Evolutionary conservation across 176 grass and related monocot species (phyloP).

Genomic region (Thinopyrum elongatum): DNA sequence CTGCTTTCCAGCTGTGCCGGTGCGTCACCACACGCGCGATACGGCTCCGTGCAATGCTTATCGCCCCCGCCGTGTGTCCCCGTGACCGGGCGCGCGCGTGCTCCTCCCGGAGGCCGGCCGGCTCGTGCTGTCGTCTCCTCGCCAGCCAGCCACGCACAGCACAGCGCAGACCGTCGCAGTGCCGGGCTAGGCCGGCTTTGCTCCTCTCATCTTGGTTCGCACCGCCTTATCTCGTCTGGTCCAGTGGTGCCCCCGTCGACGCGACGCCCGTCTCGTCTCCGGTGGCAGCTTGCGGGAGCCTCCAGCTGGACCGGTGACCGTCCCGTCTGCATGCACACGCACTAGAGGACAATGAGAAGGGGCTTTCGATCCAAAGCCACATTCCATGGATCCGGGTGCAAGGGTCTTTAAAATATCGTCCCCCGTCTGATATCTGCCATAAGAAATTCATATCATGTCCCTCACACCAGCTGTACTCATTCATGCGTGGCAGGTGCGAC

Average conservation of each 20-base stretch:
- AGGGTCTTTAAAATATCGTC: not conserved
- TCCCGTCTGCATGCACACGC: not conserved
- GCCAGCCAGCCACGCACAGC: too few species aligned
- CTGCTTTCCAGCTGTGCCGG: not conserved
- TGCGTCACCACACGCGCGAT: not conserved
- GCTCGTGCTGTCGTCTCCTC: conserved; percentile 18
- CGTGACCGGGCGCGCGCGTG: not conserved
- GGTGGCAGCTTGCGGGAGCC: too few species aligned
- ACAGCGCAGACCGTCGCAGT: too few species aligned
- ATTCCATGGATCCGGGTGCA: not conserved
- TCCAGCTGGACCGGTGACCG: not conserved
- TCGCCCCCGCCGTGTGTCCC: too few species aligned
- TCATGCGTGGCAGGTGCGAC: not conserved
- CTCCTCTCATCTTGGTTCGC: too few species aligned
- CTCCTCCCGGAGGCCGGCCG: not conserved
- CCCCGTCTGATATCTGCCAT: not conserved
- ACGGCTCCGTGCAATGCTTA: not conserved
- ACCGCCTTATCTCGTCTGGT: too few species aligned
- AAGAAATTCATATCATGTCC: not conserved
- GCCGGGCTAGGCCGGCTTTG: too few species aligned
- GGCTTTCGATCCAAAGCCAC: not conserved
- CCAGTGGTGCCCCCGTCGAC: too few species aligned
- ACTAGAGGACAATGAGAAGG: not conserved
- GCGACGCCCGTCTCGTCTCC: too few species aligned
- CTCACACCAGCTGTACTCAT: not conserved